These are phyloP conservation scores for Ceratobasidium sp. DNA, from an alignment of 1,284 basidiomycete genomes.

Conservation along the genomic window DNA sequence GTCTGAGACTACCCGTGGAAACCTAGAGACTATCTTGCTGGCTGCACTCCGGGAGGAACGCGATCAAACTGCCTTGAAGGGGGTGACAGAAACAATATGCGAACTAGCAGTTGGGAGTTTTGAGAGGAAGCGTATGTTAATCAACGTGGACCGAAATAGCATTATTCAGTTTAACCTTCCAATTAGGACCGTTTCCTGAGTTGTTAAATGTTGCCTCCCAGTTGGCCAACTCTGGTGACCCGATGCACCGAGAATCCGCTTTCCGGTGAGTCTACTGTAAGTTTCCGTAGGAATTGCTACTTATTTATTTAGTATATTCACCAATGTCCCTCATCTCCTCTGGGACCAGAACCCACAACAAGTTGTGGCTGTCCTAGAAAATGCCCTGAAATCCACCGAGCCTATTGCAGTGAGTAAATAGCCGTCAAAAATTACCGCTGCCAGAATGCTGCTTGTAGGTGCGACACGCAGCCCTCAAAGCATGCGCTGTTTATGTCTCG, in stretches of 20 bases:
- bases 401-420: constrained; percentile 61
- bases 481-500: constrained; percentile 67
- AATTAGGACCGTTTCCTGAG: constrained; percentile 69
- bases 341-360: constrained; percentile 73
- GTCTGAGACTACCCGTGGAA: constrained; percentile 64
- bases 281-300: not conserved
- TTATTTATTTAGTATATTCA: constrained; percentile 55
- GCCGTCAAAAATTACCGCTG: not conserved
- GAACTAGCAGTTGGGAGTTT: constrained; percentile 77
- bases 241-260: constrained; percentile 59
- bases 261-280: constrained; percentile 50
- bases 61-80: constrained; percentile 62
- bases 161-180: not conserved
- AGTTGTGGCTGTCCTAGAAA: constrained; percentile 66
- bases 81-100: constrained; percentile 72
- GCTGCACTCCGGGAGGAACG: constrained; percentile 69
- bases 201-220: constrained; percentile 70
- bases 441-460: constrained; percentile 51
- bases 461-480: constrained; percentile 64
- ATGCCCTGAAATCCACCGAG: constrained; percentile 66
- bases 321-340: constrained; percentile 54
- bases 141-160: not conserved
- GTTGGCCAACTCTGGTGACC: constrained; percentile 54
- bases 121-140: constrained; percentile 59
- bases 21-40: constrained; percentile 72